These are phyloP conservation scores for Gastroboletus turbinatus DNA, from an alignment of 1,284 basidiomycete species.

Conservation along the genomic window DNA sequence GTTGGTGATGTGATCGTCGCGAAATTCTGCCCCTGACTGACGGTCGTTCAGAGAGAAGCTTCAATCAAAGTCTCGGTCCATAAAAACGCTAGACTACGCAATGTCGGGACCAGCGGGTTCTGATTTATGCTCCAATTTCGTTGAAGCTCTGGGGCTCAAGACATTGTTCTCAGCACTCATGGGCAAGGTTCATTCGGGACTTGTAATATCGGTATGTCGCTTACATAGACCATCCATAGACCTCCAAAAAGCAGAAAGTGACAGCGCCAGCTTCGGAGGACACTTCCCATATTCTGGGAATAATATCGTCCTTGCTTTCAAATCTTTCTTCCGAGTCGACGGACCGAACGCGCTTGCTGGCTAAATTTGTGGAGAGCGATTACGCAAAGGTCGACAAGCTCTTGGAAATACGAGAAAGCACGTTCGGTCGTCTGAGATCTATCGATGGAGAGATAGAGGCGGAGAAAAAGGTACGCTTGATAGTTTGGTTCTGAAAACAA, in stretches of 20 bases:
- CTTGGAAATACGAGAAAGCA: slow-evolving; percentile 80
- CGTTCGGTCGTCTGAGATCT: slow-evolving; percentile 54
- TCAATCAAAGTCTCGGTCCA: slow-evolving; percentile 75
- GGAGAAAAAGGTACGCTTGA: slow-evolving; percentile 59
- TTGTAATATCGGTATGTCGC: neutral
- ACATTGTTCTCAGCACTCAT: slow-evolving; percentile 89
- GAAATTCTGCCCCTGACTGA: slow-evolving; percentile 3
- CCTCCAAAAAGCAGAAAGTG: slow-evolving; percentile 61
- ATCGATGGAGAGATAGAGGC: slow-evolving; percentile 63
- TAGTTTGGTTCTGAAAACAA: neutral
- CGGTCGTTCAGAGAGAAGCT: slow-evolving; percentile 68
- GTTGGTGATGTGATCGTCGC: slow-evolving; percentile 43
- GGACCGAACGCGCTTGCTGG: slow-evolving; percentile 77
- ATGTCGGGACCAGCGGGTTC: slow-evolving; percentile 81
- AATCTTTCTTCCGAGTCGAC: slow-evolving; percentile 87
- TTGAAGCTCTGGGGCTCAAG: slow-evolving; percentile 87
- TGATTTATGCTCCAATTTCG: slow-evolving; percentile 79
- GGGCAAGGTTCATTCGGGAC: slow-evolving; percentile 69
- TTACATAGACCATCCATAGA: slow-evolving; percentile 31
- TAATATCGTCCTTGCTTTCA: slow-evolving; percentile 86
- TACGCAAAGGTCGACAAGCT: slow-evolving; percentile 95
- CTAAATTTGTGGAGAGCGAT: slow-evolving; percentile 90
- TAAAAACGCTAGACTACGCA: slow-evolving; percentile 91
- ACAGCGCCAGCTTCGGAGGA: slow-evolving; percentile 74
- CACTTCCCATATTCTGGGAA: slow-evolving; percentile 83